phyloP scores from a whole-genome alignment of 441 rosid species.

The Daphne laureola region DNA sequence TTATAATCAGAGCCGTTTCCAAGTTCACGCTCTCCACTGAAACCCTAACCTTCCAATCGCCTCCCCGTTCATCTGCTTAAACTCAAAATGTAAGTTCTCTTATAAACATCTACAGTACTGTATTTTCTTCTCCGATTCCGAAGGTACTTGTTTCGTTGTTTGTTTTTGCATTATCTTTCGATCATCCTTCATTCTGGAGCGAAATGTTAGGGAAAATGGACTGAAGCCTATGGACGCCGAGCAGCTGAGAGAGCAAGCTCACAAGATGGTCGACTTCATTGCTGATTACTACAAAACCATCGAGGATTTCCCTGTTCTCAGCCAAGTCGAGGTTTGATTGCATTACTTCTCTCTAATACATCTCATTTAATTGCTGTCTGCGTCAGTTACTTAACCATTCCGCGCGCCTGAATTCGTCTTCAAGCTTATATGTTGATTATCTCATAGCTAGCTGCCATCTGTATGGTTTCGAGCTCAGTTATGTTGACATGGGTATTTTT shows the following conservation, averaged over 20 bases:
- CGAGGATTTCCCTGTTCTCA: slow-evolving; percentile 68
- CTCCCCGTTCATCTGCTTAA: not conserved
- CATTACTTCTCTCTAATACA: not conserved
- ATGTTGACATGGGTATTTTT: not conserved
- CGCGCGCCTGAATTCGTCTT: too few species aligned
- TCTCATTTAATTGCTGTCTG: too few species aligned
- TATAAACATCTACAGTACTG: too few species aligned
- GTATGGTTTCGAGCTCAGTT: too few species aligned
- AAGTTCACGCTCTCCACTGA: too few species aligned
- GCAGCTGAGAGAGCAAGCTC: slow-evolving; percentile 72
- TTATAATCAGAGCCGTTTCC: too few species aligned
- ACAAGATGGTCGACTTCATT: slow-evolving; percentile 85
- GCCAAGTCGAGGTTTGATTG: slow-evolving; percentile 73
- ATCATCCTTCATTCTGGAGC: slow-evolving; percentile 6
- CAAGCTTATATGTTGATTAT: too few species aligned
- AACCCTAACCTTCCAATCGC: too few species aligned
- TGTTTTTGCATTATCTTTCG: not conserved
- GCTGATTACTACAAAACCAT: slow-evolving; percentile 80
- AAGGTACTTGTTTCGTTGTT: not conserved
- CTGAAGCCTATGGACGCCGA: slow-evolving; percentile 76
- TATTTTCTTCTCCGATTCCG: too few species aligned
- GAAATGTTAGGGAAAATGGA: slow-evolving; percentile 31
- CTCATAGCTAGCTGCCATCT: too few species aligned
- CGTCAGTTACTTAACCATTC: too few species aligned
- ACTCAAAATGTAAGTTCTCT: not conserved